phyloP scores from a whole-genome alignment of 1,139 yeast species.

The Yamadazyma conglobata region DNA sequence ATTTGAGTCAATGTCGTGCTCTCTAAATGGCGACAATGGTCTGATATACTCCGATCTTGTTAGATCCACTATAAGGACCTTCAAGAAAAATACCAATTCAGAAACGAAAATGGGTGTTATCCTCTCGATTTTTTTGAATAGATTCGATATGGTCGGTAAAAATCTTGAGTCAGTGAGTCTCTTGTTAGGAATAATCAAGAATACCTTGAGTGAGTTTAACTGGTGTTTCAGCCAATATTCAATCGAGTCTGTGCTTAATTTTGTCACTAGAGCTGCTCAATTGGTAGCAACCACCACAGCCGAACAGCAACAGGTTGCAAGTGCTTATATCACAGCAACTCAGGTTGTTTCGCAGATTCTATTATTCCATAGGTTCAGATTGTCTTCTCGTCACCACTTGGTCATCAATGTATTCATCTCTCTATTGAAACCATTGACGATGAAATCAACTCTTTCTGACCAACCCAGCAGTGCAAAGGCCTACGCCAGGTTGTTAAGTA shows the following conservation, averaged over 20 bases:
- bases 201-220: constrained; percentile 42
- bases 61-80: constrained; percentile 7
- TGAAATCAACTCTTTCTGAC: constrained; percentile 11
- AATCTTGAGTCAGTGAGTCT: neutral
- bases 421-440: constrained; percentile 46
- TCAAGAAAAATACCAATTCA: constrained; percentile 6
- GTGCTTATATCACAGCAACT: constrained; percentile 31
- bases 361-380: constrained; percentile 65
- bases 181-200: constrained; percentile 16
- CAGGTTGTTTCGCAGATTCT: constrained; percentile 54
- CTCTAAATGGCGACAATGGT: constrained; percentile 8
- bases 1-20: constrained; percentile 6
- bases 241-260: constrained; percentile 49
- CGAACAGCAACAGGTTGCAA: constrained; percentile 3
- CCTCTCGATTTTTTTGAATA: constrained; percentile 6
- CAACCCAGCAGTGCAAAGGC: constrained; percentile 17
- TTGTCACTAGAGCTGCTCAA: constrained; percentile 26
- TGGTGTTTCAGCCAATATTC: constrained; percentile 70
- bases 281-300: neutral
- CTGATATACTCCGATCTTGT: constrained; percentile 11
- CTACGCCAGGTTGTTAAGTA: constrained; percentile 57
- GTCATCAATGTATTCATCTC: constrained; percentile 46
- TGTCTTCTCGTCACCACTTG: constrained; percentile 71
- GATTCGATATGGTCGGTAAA: neutral
- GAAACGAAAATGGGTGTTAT: constrained; percentile 7